phyloP scores from a whole-genome alignment of 2,329 filamentous ascomycete species.

The Penicillium nordicum region DNA sequence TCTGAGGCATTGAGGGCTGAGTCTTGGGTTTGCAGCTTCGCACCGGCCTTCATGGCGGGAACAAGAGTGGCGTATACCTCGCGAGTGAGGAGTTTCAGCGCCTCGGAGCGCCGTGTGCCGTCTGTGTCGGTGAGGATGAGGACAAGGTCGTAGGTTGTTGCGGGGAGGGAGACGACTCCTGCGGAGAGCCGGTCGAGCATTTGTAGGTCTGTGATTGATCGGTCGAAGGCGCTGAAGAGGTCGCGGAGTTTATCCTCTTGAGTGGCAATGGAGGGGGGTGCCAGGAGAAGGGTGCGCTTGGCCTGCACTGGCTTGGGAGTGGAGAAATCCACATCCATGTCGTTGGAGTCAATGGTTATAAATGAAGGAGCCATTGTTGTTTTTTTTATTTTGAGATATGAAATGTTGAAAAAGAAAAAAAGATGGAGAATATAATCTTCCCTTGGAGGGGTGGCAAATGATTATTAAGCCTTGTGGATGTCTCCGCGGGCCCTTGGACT shows the following conservation, averaged over 20 bases:
- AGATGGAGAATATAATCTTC: conserved; percentile 5
- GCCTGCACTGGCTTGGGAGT: conserved; percentile 28
- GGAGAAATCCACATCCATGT: conserved; percentile 49
- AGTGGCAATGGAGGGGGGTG: conserved; percentile 83
- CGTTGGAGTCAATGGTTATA: conserved; percentile 55
- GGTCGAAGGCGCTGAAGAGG: conserved; percentile 70
- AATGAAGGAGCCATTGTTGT: conserved; percentile 32
- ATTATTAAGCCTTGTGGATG: conserved; percentile 4
- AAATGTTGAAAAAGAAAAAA: neutral
- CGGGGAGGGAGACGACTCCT: conserved; percentile 73
- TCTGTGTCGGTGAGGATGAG: conserved; percentile 79
- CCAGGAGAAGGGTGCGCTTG: conserved; percentile 72
- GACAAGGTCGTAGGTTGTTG: conserved; percentile 76
- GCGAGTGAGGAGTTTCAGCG: conserved; percentile 61
- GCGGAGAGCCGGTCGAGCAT: conserved; percentile 93
- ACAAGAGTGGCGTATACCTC: conserved; percentile 67
- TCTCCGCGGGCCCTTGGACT: neutral
- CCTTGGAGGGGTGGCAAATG: conserved; percentile 21
- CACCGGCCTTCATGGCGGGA: conserved; percentile 67
- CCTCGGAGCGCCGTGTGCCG: conserved; percentile 61
- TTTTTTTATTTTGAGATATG: neutral
- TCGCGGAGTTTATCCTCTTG: conserved; percentile 73
- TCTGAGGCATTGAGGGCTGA: conserved; percentile 50
- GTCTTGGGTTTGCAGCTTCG: conserved; percentile 60
- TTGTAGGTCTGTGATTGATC: conserved; percentile 78